A percentile compares a stretch with the other conserved stretches of the same genome.
Conservation (phyloP, 176 grass and related monocot genomes). For the Miscanthus lutarioriparius region DNA sequence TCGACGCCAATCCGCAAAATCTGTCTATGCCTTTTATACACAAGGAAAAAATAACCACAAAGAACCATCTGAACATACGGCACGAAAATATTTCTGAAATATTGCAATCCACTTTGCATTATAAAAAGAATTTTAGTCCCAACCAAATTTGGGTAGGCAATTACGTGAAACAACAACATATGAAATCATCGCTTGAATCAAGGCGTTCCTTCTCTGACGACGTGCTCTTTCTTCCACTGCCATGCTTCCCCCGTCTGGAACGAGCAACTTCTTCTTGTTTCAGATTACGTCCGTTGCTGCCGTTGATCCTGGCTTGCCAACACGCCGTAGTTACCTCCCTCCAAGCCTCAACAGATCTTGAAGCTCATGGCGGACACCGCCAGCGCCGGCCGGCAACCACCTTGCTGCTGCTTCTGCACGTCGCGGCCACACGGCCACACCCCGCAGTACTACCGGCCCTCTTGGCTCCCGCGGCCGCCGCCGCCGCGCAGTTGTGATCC, state of each 20-base stretch:
- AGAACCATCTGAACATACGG: background rate
- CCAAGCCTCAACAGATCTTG: conserved; percentile 34
- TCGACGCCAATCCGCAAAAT: background rate
- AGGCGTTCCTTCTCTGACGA: background rate
- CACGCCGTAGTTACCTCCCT: background rate
- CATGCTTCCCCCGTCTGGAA: background rate
- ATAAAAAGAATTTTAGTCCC: background rate
- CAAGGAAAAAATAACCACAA: background rate
- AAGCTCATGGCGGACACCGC: background rate
- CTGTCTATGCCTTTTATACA: background rate
- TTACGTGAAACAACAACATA: background rate
- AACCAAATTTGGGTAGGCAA: background rate
- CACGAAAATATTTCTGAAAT: background rate
- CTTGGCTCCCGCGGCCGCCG: conserved; percentile 10
- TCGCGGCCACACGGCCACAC: conserved; percentile 42
- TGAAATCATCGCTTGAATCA: background rate
- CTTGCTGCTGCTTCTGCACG: background rate
- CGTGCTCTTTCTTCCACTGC: background rate
- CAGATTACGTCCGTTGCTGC: background rate
- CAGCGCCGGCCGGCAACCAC: background rate
- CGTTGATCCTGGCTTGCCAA: background rate
- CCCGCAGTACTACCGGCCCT: background rate
- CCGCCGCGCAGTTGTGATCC: conserved; percentile 46
- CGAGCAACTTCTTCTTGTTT: background rate
- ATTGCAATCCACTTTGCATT: background rate